Conservation (phyloP, 1,284 basidiomycete species). For the Sutorius eximius region DNA sequence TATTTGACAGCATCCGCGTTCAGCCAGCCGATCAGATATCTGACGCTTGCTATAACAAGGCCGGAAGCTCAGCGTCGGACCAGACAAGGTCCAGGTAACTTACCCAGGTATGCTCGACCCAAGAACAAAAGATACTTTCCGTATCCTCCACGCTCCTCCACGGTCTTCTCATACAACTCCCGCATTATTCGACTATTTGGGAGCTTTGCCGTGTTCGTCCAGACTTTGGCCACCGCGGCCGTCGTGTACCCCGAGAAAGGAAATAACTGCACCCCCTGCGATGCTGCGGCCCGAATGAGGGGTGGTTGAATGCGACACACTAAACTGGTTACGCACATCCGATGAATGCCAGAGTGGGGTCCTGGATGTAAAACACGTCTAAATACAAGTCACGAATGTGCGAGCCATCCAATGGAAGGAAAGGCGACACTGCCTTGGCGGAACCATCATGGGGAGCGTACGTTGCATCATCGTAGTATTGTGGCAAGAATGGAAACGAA, state of each 20-base stretch:
- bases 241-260: not conserved
- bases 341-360: constrained; percentile 7
- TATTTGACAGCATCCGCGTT: constrained; percentile 4
- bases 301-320: not conserved
- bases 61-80: no score
- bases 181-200: constrained; percentile 1
- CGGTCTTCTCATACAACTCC: not conserved
- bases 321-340: not conserved
- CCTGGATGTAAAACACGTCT: constrained; percentile 3
- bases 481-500: constrained; percentile 13
- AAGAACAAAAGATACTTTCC: constrained; percentile 1
- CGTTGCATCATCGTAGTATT: constrained; percentile 5
- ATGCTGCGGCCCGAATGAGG: not conserved
- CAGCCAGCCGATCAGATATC: constrained; percentile 5
- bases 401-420: constrained; percentile 6
- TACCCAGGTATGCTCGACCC: not conserved
- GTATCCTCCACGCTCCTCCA: constrained; percentile 4
- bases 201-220: constrained; percentile 10
- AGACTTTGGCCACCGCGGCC: constrained; percentile 13
- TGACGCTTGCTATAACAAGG: not conserved
- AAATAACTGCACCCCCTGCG: not conserved
- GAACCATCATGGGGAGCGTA: not conserved
- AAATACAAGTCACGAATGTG: constrained; percentile 9
- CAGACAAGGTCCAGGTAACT: not conserved
- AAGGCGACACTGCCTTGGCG: not conserved